phyloP scores from a whole-genome alignment of 495 filamentous ascomycete genomes.

The Penicillium ucsense region DNA sequence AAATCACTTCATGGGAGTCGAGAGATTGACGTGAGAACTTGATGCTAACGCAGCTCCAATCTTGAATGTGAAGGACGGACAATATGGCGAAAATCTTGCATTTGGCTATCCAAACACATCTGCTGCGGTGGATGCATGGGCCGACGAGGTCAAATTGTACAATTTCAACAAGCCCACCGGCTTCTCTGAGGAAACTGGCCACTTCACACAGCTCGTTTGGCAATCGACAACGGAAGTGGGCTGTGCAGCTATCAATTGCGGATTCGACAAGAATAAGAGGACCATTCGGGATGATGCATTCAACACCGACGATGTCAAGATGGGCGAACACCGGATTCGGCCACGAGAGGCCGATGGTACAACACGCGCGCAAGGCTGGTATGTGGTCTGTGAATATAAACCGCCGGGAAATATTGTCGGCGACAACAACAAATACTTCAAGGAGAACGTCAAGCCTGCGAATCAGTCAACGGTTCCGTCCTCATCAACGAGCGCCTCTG shows the following conservation, averaged over 20 bases:
- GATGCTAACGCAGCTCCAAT: conserved; percentile 1
- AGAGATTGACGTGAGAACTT: no score
- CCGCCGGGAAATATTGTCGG: conserved; percentile 66
- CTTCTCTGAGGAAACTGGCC: conserved; percentile 60
- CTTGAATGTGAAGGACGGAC: conserved; percentile 37
- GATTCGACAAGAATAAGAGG: conserved; percentile 11
- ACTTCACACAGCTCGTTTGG: conserved; percentile 85
- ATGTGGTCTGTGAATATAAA: conserved; percentile 72
- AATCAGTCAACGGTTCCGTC: conserved; percentile 6
- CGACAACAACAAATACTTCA: conserved; percentile 38
- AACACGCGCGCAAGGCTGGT: conserved; percentile 50
- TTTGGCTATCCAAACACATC: conserved; percentile 53
- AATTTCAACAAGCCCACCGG: conserved; percentile 43
- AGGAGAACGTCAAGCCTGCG: conserved; percentile 28
- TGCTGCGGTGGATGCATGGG: conserved; percentile 57
- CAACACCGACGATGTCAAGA: no score
- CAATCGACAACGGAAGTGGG: conserved; percentile 58
- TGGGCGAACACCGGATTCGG: neutral
- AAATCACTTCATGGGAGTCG: no score
- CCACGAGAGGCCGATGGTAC: conserved; percentile 3
- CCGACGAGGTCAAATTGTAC: conserved; percentile 49
- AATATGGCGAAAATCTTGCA: conserved; percentile 73
- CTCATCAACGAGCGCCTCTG: neutral
- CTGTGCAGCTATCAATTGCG: conserved; percentile 55
- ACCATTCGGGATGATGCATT: no score